Percentiles rank a stretch among this genome's conserved stretches.
phyloP scores from a whole-genome alignment of 176 grass and related monocot genomes.

The Aegilops longissima region DNA sequence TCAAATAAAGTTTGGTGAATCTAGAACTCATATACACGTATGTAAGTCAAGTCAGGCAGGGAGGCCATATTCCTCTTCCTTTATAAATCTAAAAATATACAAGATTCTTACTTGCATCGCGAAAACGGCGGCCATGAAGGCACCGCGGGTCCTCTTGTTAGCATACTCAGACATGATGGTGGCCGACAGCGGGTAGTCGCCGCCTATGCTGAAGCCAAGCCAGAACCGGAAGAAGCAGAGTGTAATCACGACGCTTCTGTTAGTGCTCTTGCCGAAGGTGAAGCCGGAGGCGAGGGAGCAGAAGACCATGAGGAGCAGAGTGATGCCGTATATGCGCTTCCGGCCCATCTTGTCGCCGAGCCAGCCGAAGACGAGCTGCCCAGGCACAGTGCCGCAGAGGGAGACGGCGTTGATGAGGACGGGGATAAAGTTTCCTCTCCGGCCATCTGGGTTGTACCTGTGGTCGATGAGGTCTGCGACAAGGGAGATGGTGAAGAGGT shows the following conservation, averaged over 20 bases:
- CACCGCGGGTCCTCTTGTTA: conserved; percentile 65
- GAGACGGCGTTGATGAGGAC: background rate
- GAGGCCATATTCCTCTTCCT: too few species aligned
- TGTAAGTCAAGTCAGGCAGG: too few species aligned
- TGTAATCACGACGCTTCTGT: conserved; percentile 47
- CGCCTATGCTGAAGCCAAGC: conserved; percentile 82
- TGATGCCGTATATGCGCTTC: conserved; percentile 57
- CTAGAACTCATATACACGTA: too few species aligned
- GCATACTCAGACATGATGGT: conserved; percentile 78
- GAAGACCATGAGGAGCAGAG: conserved; percentile 58
- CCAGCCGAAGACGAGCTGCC: conserved; percentile 74
- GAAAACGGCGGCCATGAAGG: conserved; percentile 72
- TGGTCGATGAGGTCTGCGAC: conserved; percentile 44
- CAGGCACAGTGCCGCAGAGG: background rate
- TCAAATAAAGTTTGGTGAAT: background rate
- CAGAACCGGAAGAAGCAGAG: conserved; percentile 97
- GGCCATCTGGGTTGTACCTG: conserved; percentile 29
- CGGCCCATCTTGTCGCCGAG: conserved; percentile 72
- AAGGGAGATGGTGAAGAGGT: conserved; percentile 69
- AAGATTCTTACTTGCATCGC: conserved; percentile 39
- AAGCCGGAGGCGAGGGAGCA: conserved; percentile 70
- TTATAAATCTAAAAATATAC: too few species aligned
- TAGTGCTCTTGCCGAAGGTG: conserved; percentile 44
- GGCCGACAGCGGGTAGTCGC: conserved; percentile 85
- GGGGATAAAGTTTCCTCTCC: rapidly evolving